Conservation (phyloP, 768 basidiomycete species). For the Strobilomyces echinocephalus region DNA sequence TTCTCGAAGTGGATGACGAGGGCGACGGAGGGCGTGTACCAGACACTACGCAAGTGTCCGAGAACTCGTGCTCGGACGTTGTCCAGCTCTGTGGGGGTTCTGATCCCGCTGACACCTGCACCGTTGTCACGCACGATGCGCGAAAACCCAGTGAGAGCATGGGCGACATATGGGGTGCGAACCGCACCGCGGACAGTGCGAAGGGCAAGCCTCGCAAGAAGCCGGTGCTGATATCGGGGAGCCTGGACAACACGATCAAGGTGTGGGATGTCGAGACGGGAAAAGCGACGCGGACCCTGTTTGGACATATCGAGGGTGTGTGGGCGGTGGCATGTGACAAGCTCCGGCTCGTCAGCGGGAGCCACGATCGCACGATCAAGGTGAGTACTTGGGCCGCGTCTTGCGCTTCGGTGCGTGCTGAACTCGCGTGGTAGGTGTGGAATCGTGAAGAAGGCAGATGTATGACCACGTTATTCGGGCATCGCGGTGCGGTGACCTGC, state of each 20-base stretch:
- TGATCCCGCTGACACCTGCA: constrained; percentile 22
- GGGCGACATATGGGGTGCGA: constrained; percentile 11
- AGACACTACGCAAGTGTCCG: constrained; percentile 10
- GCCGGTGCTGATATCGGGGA: constrained; percentile 81
- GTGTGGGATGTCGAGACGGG: constrained; percentile 93
- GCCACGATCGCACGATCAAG: constrained; percentile 97
- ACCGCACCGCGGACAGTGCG: constrained; percentile 2
- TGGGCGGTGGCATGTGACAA: constrained; percentile 95
- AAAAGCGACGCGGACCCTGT: constrained; percentile 73
- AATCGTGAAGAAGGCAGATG: constrained; percentile 84
- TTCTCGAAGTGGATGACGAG: constrained; percentile 64
- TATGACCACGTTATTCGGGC: constrained; percentile 86
- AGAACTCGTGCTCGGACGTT: constrained; percentile 15
- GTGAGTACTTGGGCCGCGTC: constrained; percentile 37
- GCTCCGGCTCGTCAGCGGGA: constrained; percentile 84
- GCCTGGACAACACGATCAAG: constrained; percentile 93
- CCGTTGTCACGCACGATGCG: constrained; percentile 28
- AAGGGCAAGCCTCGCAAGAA: constrained; percentile 36
- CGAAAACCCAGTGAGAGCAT: constrained; percentile 7
- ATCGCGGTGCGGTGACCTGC: constrained; percentile 91
- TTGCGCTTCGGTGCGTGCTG: background rate
- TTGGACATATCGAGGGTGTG: constrained; percentile 97
- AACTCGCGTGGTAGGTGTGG: constrained; percentile 65
- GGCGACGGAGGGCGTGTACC: constrained; percentile 22
- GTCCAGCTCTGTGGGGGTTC: constrained; percentile 12